Base-by-base conservation (phyloP, 176 grass and related monocot genomes). In the Saccharum spontaneum region DNA sequence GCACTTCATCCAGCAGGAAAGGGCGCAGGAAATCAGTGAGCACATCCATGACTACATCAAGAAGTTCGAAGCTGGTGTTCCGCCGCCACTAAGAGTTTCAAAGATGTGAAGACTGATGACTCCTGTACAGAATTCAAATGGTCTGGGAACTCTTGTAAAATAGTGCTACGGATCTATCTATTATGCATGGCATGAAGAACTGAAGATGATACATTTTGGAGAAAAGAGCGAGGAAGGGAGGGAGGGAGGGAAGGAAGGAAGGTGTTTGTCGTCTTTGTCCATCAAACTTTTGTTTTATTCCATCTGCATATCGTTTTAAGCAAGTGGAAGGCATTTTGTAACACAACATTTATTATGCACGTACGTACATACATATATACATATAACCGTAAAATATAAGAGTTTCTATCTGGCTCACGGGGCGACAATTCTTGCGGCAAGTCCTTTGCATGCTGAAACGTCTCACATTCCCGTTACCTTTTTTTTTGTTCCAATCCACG, bases 1-100 rank as follows among this genome's bases (percentile, higher is more conserved):
- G 0, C 89, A 90, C 33, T 90, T 87, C 80, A 41, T 90, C 49
- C 84, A 87, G 31, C 89, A 84, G 80, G 89, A 90, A 66, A 80
- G 80, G 20, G 80, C 89, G 0, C 50, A 75, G 6, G 80, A 90
- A 67, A 79, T 87, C 69, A 84, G 75, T 3, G 85, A 87, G 0
- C 89, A 90, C 62, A 87, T 87, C 68, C 73, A 80, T 41, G 52
- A 87, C 62, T 90, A 83, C 61, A 90, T 90, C 57, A 83, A 80
- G 81, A 90, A 90, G 69, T 90, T 90, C 4, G 9, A 33, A 20
- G 40, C 52, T 0, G 69, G 37, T 28, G 26, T 9, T 6, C 7
- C 28, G 0, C 7, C 31, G 0, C 15, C 62, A 41, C 41, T 26
- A 0, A 64, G 8, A 15, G 26, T 55, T 0, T 89, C 88, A 1